A percentile compares a stretch with the other conserved stretches of the same genome.
phyloP scores from a whole-genome alignment of 202 grass and related monocot species.

The Brachypodium distachyon region DNA sequence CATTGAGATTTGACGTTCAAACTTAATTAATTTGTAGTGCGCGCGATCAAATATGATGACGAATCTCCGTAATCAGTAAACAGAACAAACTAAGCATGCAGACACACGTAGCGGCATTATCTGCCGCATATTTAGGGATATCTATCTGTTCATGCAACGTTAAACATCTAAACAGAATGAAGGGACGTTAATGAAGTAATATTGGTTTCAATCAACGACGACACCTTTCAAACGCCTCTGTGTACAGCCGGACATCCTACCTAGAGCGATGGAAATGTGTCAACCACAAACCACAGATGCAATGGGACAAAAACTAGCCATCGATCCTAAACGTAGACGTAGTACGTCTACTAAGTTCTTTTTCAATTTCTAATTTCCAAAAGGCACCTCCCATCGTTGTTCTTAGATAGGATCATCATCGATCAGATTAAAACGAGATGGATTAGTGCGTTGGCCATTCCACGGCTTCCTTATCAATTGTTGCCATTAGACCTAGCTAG shows the following conservation, averaged over 20 bases:
- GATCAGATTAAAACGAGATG: constrained; percentile 3
- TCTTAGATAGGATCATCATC: neutral
- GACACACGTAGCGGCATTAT: neutral
- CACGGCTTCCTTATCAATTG: no score
- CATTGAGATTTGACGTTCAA: neutral
- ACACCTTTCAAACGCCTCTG: neutral
- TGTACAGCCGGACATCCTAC: constrained; percentile 49
- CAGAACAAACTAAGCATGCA: neutral
- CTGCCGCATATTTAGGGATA: constrained; percentile 10
- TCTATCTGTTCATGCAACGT: constrained; percentile 15
- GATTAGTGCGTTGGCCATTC: constrained; percentile 6
- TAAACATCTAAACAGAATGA: constrained; percentile 14
- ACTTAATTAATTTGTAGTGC: neutral
- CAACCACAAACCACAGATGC: constrained; percentile 34
- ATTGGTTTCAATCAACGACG: neutral
- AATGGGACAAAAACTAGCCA: constrained; percentile 23
- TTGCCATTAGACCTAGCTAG: neutral
- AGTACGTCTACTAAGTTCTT: neutral
- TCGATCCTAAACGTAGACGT: constrained; percentile 3
- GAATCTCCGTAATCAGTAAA: neutral
- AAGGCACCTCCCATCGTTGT: constrained; percentile 26
- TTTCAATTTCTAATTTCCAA: neutral
- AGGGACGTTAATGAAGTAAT: neutral
- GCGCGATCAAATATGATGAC: neutral
- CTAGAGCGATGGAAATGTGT: constrained; percentile 36